Conservation (phyloP, 2,329 filamentous ascomycete species). For the Fusarium xyrophilum region DNA sequence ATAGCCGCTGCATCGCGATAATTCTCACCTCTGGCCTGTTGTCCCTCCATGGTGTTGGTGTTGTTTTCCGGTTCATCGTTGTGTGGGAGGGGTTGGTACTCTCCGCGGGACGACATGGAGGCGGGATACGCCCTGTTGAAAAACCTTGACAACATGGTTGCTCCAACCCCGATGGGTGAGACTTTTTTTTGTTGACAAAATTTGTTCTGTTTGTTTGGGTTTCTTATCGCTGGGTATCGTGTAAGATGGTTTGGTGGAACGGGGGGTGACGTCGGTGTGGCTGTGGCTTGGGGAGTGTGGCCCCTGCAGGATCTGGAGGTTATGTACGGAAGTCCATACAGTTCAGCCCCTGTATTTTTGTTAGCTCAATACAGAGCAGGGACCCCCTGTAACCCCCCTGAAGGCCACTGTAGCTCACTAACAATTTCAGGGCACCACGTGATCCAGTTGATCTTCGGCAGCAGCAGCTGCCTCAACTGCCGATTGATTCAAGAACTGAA, state of each 20-base stretch:
- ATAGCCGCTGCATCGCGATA: conserved; percentile 55
- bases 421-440: no score
- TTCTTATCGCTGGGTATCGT: not conserved
- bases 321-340: no score
- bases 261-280: conserved; percentile 12
- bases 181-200: conserved; percentile 10
- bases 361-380: no score
- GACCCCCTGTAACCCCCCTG: no score
- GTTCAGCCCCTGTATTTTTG: no score
- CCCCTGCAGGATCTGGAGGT: conserved; percentile 1
- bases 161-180: conserved; percentile 18
- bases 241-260: conserved; percentile 14
- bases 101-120: not conserved
- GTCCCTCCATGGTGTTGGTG: conserved; percentile 7
- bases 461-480: no score
- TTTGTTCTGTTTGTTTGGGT: not conserved
- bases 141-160: conserved; percentile 31
- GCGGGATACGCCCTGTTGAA: conserved; percentile 12
- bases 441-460: no score
- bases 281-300: not conserved
- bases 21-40: not conserved
- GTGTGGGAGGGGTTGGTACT: conserved; percentile 39
- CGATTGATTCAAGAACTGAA: no score
- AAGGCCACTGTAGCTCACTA: no score
- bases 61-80: conserved; percentile 26